phyloP scores from a whole-genome alignment of 2,329 filamentous ascomycete species.

The Teratosphaeria viscida region DNA sequence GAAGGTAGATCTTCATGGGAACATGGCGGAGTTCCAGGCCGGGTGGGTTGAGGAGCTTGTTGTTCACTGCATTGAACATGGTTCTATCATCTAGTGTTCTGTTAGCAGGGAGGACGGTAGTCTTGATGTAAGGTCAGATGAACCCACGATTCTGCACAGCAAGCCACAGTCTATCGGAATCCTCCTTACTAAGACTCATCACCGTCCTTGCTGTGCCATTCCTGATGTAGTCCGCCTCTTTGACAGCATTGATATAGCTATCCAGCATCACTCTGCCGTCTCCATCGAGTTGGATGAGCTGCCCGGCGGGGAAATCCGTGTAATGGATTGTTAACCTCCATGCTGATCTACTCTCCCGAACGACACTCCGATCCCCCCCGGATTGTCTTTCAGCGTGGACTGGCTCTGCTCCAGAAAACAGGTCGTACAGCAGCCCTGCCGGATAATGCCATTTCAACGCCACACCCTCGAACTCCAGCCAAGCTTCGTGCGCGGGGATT shows the following conservation, averaged over 20 bases:
- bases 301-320: slow-evolving; percentile 46
- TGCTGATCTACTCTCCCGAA: slow-evolving; percentile 32
- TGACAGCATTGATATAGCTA: slow-evolving; percentile 58
- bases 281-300: slow-evolving; percentile 47
- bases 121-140: background rate
- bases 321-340: slow-evolving; percentile 57
- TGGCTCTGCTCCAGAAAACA: slow-evolving; percentile 51
- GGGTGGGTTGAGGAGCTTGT: slow-evolving; percentile 61
- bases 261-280: slow-evolving; percentile 50
- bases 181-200: slow-evolving; percentile 76
- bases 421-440: slow-evolving; percentile 57
- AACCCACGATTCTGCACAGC: slow-evolving; percentile 60
- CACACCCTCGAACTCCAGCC: slow-evolving; percentile 58
- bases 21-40: slow-evolving; percentile 67
- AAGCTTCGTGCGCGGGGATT: slow-evolving; percentile 43
- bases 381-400: slow-evolving; percentile 11
- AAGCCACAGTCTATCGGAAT: slow-evolving; percentile 74
- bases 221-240: slow-evolving; percentile 75
- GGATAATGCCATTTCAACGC: slow-evolving; percentile 65
- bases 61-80: slow-evolving; percentile 64
- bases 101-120: slow-evolving; percentile 1
- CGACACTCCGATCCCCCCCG: background rate
- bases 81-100: slow-evolving; percentile 54
- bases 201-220: slow-evolving; percentile 83
- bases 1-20: slow-evolving; percentile 80